Evolutionary conservation across 257 asterid genomes (phyloP), one percentile per base, ranked within the genome.

Genomic region (Nicotiana tabacum): DNA sequence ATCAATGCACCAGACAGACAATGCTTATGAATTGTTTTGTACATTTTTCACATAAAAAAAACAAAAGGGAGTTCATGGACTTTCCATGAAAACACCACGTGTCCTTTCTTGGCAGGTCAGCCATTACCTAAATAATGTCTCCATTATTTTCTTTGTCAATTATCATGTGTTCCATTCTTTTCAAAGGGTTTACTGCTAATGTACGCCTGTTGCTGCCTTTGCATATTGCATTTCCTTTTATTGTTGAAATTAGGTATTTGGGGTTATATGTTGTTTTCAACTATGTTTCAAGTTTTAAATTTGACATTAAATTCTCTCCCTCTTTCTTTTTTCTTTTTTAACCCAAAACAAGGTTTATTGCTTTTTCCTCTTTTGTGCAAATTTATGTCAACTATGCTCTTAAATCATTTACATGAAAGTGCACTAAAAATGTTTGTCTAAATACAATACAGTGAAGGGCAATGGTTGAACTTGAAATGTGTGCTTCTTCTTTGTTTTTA

Each of bases 51-150:
- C 83, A 62, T 37, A 82, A 58, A 29, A 74, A 74, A 67, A 83
- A 77, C 27, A 65, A 5, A 12, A 18, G 30, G n/a, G 29, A 61
- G 76, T 39, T 79, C 89, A 85, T 82, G 88, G 88, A 87, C 89
- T 90, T 90, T 89, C 77, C 86, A 84, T 84, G 90, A 84, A 87
- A 85, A 77, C 43, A 64, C 85, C 91, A 93, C 95, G 97, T 90
- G 95, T 88, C 93, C 89, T 69, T 87, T 80, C 67, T 72, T 87
- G 79, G 85, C 86, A 85, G 85, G 58, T 48, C 74, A 32, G 82
- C 80, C 80, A 24, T 33, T 53, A 21, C 85, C 64, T 10, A 55
- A 79, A 37, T 27, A 5, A 77, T 79, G 82, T 37, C 61, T 2
- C 32, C 64, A 80, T 80, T 80, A 29, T 79, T 79, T 61, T 12